phyloP scores from a whole-genome alignment of 106 monocot genomes.

The Phalaenopsis equestris region DNA sequence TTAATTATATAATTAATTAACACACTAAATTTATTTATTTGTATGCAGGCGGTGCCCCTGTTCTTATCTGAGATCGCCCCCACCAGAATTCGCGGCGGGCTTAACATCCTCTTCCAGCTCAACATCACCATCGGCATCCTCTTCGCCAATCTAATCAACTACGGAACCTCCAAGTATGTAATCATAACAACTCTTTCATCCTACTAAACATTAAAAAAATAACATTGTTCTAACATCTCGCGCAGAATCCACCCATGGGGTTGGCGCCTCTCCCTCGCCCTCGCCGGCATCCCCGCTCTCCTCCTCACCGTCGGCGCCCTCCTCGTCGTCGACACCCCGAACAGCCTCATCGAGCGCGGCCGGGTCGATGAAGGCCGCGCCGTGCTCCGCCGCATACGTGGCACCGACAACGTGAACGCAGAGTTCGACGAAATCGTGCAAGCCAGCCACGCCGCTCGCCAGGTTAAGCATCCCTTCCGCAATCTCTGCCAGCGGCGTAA shows the following conservation, averaged over 20 bases:
- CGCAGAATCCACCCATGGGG: background rate
- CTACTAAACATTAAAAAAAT: too few species aligned
- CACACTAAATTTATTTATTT: too few species aligned
- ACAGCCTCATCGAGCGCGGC: constrained; percentile 53
- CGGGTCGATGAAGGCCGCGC: constrained; percentile 50
- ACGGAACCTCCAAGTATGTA: background rate
- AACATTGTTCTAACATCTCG: too few species aligned
- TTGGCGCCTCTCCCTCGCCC: constrained; percentile 7
- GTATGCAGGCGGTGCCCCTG: constrained; percentile 23
- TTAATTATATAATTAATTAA: too few species aligned
- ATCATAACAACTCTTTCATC: too few species aligned
- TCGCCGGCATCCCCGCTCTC: background rate
- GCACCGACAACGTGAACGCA: constrained; percentile 51
- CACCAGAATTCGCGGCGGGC: background rate
- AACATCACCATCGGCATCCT: constrained; percentile 19
- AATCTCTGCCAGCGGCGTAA: constrained; percentile 7
- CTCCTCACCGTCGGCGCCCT: background rate
- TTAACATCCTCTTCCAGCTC: constrained; percentile 18
- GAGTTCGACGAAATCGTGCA: constrained; percentile 74
- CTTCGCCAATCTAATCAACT: background rate
- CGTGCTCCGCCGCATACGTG: constrained; percentile 51
- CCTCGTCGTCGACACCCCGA: background rate
- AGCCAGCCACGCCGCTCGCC: constrained; percentile 51
- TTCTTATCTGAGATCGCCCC: constrained; percentile 16
- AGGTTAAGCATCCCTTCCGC: constrained; percentile 85